Base-by-base conservation (phyloP, 371 early-diverging fungal species). In the Dichotomocladium elegans region DNA sequence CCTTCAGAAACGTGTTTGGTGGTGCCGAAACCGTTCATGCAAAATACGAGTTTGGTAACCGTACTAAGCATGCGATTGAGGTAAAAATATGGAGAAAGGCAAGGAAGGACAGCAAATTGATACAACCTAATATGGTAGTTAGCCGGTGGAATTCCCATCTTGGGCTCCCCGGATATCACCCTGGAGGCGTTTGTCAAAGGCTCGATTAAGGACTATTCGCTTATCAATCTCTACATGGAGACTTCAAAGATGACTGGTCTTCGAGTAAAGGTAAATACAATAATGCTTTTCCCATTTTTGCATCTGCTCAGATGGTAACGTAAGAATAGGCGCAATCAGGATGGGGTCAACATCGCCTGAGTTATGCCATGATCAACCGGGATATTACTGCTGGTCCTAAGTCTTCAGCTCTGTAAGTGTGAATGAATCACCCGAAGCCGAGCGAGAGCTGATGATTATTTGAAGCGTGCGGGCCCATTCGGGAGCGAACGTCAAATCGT, bases 401-500 rank as follows among this genome's bases (percentile, higher is more conserved):
- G 6, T 92, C 95, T 1, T 91, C 93, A 10, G 73, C 81, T 41
- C 81, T 80, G 83, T 87, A 79, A 55, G 53, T 27, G 12, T 3
- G n/a, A 41, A 19, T 14, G 10, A 8, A 10, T 50, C 11, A 29
- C 15, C 37, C 15, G 41, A 3, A 40, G n/a, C n/a, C 15, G 26
- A 24, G 3, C 24, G 7, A 17, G 21, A 15, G 37, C 21, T 37
- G 37, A 53, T 37, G 19, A 19, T 33, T 47, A 19, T 17, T 53
- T 25, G 30, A 65, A 92, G 92, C 61, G 80, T 95, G 44, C 88
- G 95, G 33, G 70, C 82, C 24, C 87, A 91, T 35, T 92, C 90
- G 7, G 95, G 94, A 11, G 82, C 89, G 61, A 77, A 87, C 35
- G 60, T 89, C 40, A 96, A 96, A 64, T 83, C 92, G 2, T 71